phyloP scores from a whole-genome alignment of 805 yeast species.

The Lipomyces starkeyi region DNA sequence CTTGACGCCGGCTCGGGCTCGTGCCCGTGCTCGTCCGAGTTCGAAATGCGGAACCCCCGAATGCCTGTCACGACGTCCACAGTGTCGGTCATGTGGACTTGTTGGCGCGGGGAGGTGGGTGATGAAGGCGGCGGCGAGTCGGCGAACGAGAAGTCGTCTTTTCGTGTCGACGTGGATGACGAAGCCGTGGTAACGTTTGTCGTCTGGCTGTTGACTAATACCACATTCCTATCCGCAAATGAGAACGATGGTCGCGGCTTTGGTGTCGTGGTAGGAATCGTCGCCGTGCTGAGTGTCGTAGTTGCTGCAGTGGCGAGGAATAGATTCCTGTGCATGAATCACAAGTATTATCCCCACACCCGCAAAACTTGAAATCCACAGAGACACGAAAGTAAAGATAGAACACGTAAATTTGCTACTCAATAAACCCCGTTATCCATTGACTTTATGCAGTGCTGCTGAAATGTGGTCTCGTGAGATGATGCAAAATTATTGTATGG shows the following conservation, averaged over 20 bases:
- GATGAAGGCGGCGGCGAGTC: constrained; percentile 2
- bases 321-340: not conserved
- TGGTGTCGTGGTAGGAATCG: not conserved
- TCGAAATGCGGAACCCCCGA: not conserved
- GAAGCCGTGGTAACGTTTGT: not conserved
- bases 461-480: no score
- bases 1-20: not conserved
- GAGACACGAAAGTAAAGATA: not conserved
- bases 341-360: not conserved
- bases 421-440: not conserved
- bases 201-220: not conserved
- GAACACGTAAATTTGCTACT: not conserved
- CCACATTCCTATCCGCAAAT: constrained; percentile 3
- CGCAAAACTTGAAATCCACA: not conserved
- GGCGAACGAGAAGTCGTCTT: not conserved
- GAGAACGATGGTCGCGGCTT: not conserved
- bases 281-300: not conserved
- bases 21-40: not conserved
- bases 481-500: no score
- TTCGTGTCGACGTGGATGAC: not conserved
- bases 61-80: not conserved
- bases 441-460: not conserved
- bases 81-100: not conserved
- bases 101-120: not conserved
- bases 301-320: not conserved